These are phyloP conservation scores for Eucalyptus fibrosa DNA, from an alignment of 345 rosid species.

Conservation along the genomic window DNA sequence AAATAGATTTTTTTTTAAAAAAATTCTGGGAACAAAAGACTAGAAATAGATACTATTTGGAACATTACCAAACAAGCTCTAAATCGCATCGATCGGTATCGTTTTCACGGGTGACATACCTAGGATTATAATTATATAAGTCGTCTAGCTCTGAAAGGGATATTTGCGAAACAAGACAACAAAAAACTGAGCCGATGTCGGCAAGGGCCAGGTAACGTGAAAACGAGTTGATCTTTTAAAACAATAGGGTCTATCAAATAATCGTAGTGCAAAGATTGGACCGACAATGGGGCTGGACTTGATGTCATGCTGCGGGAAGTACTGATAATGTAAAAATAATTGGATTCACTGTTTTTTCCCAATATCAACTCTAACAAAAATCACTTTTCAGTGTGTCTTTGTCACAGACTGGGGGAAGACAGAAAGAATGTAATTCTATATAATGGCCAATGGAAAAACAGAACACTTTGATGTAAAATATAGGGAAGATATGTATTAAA, in stretches of 20 bases:
- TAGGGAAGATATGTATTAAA: not conserved
- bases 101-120: rapidly evolving
- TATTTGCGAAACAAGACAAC: not conserved
- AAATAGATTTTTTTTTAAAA: rapidly evolving
- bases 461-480: not conserved
- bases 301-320: not conserved
- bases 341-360: not conserved
- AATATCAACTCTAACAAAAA: not conserved
- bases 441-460: not conserved
- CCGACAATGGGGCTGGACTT: not conserved
- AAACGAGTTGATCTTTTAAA: not conserved
- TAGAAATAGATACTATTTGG: rapidly evolving
- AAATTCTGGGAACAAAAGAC: rapidly evolving
- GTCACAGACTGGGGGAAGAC: not conserved
- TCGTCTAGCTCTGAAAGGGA: not conserved
- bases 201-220: not conserved
- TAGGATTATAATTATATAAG: not conserved
- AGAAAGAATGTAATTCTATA: not conserved
- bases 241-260: not conserved
- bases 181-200: not conserved
- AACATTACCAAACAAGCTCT: not conserved
- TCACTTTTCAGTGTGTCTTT: not conserved
- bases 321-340: not conserved
- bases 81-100: not conserved
- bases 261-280: not conserved